phyloP scores from a whole-genome alignment of 78 protist species.

The Dictyostelium capitatum region DNA sequence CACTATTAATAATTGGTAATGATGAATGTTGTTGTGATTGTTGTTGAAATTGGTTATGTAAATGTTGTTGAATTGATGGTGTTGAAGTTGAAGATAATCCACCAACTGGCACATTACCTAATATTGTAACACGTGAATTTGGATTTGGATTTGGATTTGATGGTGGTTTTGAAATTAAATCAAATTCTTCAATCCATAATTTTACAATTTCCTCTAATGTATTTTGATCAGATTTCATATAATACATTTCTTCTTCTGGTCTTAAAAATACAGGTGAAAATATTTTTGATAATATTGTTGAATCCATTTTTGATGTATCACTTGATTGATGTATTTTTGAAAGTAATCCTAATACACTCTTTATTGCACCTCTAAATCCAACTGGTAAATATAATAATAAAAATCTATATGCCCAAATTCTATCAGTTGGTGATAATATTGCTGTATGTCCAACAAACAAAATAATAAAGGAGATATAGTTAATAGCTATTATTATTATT shows the following conservation, averaged over 20 bases:
- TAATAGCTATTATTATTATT: no score
- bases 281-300: conserved; percentile 8
- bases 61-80: neutral
- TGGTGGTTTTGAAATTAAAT: conserved; percentile 60
- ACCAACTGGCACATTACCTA: neutral
- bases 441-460: neutral
- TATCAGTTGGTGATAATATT: conserved; percentile 56
- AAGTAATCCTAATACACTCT: conserved; percentile 26
- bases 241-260: conserved; percentile 79
- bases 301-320: conserved; percentile 44
- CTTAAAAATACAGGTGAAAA: conserved; percentile 61
- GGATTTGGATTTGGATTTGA: conserved; percentile 1
- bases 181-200: conserved; percentile 75
- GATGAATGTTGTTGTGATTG: conserved; percentile 10
- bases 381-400: conserved; percentile 58
- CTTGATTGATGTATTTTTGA: conserved; percentile 21
- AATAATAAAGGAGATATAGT: neutral
- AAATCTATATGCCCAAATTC: conserved; percentile 78
- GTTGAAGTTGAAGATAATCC: neutral
- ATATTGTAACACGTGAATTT: conserved; percentile 15
- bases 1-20: neutral
- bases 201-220: conserved; percentile 55
- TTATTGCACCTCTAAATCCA: conserved; percentile 65
- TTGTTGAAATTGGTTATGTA: neutral
- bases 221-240: conserved; percentile 49